These are phyloP conservation scores for Draba incana DNA, from an alignment of 345 rosid genomes.

Conservation along the genomic window DNA sequence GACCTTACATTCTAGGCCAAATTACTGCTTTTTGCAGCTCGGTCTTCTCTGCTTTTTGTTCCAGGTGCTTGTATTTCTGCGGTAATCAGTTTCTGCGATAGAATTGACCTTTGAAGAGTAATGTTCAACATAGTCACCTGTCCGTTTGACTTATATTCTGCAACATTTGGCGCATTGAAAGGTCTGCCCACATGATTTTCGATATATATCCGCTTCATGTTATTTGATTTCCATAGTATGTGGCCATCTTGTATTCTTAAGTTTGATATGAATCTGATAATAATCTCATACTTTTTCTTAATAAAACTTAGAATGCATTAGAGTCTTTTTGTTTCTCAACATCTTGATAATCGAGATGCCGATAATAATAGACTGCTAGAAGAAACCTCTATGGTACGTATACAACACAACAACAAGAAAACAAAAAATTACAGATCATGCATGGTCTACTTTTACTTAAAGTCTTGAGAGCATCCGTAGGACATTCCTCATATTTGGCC, in stretches of 20 bases:
- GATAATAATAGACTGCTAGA: slow-evolving; percentile 4
- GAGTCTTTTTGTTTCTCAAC: slow-evolving; percentile 2
- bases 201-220: slow-evolving; percentile 19
- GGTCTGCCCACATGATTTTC: slow-evolving; percentile 20
- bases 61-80: slow-evolving; percentile 42
- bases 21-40: slow-evolving; percentile 12
- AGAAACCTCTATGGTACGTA: slow-evolving; percentile 1
- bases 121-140: slow-evolving; percentile 29
- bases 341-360: slow-evolving; percentile 27
- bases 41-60: slow-evolving; percentile 33
- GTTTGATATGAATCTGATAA: slow-evolving; percentile 12
- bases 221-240: not conserved
- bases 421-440: slow-evolving; percentile 18
- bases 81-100: slow-evolving; percentile 37
- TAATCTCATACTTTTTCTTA: not conserved
- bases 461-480: slow-evolving; percentile 67
- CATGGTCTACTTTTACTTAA: slow-evolving; percentile 35
- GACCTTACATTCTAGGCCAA: slow-evolving; percentile 71
- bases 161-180: slow-evolving; percentile 23
- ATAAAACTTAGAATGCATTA: slow-evolving; percentile 21
- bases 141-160: slow-evolving; percentile 25
- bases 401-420: slow-evolving; percentile 12
- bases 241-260: not conserved
- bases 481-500: slow-evolving; percentile 89
- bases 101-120: slow-evolving; percentile 32